Evolutionary conservation across 306 rosid species (phyloP).

Genomic region (Castanospermum australe): DNA sequence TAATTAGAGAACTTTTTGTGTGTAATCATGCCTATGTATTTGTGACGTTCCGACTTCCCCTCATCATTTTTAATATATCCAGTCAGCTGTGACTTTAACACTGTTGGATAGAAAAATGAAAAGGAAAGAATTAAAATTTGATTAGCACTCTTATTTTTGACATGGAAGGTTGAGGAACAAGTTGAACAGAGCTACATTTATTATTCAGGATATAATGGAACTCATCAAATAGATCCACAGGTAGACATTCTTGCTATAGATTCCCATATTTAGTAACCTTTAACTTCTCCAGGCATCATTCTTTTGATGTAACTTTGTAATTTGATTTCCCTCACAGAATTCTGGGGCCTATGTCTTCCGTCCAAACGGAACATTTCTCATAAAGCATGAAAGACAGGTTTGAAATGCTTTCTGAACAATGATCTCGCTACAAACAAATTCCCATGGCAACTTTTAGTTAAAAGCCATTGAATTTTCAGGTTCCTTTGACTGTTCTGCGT

Average conservation of each 20-base stretch:
- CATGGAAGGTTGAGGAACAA: conserved; percentile 48
- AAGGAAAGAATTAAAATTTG: neutral
- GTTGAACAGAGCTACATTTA: conserved; percentile 48
- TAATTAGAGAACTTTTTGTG: neutral
- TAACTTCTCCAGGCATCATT: neutral
- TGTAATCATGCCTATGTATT: neutral
- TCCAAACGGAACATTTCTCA: conserved; percentile 48
- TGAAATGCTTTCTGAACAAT: conserved; percentile 13
- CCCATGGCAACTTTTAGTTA: neutral
- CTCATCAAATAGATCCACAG: conserved; percentile 43
- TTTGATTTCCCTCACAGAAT: conserved; percentile 40
- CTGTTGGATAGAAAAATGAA: neutral
- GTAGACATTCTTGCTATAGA: conserved; percentile 19
- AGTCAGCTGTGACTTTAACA: neutral
- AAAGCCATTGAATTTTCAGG: conserved; percentile 28
- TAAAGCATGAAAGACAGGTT: conserved; percentile 46
- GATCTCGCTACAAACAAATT: neutral
- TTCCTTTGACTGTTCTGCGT: conserved; percentile 43
- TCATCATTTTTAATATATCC: conserved; percentile 9
- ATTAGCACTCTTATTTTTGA: conserved; percentile 32
- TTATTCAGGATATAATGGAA: conserved; percentile 54
- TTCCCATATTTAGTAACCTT: conserved; percentile 22
- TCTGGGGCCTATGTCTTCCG: conserved; percentile 64
- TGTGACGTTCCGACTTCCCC: conserved; percentile 19
- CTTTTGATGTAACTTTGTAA: neutral